These are phyloP conservation scores for Westerdykella ornata DNA, from an alignment of 2,329 filamentous ascomycete species.

Conservation along the genomic window DNA sequence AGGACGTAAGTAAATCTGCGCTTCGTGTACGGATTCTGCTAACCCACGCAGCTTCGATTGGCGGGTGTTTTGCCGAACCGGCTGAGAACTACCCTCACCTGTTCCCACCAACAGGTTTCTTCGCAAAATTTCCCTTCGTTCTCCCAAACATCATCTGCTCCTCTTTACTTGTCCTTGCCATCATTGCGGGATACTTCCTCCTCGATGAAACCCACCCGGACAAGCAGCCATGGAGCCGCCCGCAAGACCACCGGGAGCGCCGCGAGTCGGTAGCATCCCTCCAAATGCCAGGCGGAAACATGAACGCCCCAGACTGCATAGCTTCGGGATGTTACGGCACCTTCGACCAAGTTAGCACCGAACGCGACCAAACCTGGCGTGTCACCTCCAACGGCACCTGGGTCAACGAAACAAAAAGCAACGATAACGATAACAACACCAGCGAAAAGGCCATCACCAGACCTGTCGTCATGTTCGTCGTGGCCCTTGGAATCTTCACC, in stretches of 20 bases:
- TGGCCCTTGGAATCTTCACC: slow-evolving; percentile 83
- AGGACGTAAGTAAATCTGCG: slow-evolving; percentile 43
- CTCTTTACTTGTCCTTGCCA: slow-evolving; percentile 66
- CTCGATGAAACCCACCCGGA: slow-evolving; percentile 87
- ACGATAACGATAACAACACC: slow-evolving; percentile 49
- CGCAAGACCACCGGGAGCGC: slow-evolving; percentile 28
- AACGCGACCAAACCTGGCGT: slow-evolving; percentile 49
- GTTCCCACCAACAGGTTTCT: slow-evolving; percentile 63
- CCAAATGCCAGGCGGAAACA: slow-evolving; percentile 65
- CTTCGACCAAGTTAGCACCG: slow-evolving; percentile 53
- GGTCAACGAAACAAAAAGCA: slow-evolving; percentile 34
- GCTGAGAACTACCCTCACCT: slow-evolving; percentile 62
- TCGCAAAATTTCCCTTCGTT: slow-evolving; percentile 75
- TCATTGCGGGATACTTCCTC: slow-evolving; percentile 70
- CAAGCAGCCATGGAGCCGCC: slow-evolving; percentile 53
- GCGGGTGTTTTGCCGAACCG: slow-evolving; percentile 78
- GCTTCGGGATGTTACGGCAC: slow-evolving; percentile 76
- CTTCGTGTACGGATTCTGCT: slow-evolving; percentile 8
- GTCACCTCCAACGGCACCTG: slow-evolving; percentile 44
- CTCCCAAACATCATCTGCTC: slow-evolving; percentile 86
- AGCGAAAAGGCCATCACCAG: slow-evolving; percentile 49
- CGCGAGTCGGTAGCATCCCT: slow-evolving; percentile 42
- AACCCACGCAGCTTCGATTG: slow-evolving; percentile 57
- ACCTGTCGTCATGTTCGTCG: slow-evolving; percentile 65
- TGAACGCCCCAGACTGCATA: slow-evolving; percentile 65